Evolutionary conservation across 495 filamentous ascomycete genomes (phyloP).

Genomic region (Penicillium parvum): DNA sequence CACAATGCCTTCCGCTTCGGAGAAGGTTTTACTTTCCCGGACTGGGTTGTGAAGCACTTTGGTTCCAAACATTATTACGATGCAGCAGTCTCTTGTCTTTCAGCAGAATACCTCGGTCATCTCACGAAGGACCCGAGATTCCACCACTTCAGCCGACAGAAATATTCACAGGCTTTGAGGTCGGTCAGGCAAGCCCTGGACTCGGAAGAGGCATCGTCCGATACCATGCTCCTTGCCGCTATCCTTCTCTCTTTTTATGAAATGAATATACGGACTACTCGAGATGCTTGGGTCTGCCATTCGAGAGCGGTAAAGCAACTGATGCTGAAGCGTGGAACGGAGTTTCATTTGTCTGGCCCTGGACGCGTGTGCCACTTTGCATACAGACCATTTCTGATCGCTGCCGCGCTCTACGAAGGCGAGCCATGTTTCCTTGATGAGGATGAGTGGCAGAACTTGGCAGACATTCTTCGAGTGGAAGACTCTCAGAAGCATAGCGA

Average conservation of each 20-base stretch:
- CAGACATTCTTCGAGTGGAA: slow-evolving; percentile 5
- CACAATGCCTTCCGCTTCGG: slow-evolving; percentile 8
- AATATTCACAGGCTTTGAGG: slow-evolving; percentile 8
- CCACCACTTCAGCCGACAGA: slow-evolving; percentile 6
- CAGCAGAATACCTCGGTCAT: slow-evolving; percentile 7
- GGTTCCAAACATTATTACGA: slow-evolving; percentile 5
- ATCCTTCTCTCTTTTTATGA: slow-evolving; percentile 9
- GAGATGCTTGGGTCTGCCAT: slow-evolving; percentile 5
- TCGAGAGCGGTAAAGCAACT: slow-evolving; percentile 8
- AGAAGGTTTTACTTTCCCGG: slow-evolving; percentile 6
- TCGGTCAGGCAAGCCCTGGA: slow-evolving; percentile 4
- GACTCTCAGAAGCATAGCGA: slow-evolving; percentile 8
- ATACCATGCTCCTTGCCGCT: slow-evolving; percentile 4
- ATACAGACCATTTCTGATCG: slow-evolving; percentile 6
- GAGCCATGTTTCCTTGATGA: slow-evolving; percentile 6
- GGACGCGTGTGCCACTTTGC: slow-evolving; percentile 8
- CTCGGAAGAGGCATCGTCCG: slow-evolving; percentile 5
- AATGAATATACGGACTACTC: slow-evolving; percentile 4
- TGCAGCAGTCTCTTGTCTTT: slow-evolving; percentile 6
- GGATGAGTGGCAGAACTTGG: slow-evolving; percentile 5
- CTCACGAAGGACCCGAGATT: slow-evolving; percentile 5
- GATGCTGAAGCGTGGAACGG: slow-evolving; percentile 6
- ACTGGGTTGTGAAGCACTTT: slow-evolving; percentile 7
- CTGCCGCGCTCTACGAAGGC: slow-evolving; percentile 5
- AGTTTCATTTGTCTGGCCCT: slow-evolving; percentile 4